These are phyloP conservation scores for Ceratobasidium theobromae DNA, from an alignment of 1,284 basidiomycete genomes.

Conservation along the genomic window DNA sequence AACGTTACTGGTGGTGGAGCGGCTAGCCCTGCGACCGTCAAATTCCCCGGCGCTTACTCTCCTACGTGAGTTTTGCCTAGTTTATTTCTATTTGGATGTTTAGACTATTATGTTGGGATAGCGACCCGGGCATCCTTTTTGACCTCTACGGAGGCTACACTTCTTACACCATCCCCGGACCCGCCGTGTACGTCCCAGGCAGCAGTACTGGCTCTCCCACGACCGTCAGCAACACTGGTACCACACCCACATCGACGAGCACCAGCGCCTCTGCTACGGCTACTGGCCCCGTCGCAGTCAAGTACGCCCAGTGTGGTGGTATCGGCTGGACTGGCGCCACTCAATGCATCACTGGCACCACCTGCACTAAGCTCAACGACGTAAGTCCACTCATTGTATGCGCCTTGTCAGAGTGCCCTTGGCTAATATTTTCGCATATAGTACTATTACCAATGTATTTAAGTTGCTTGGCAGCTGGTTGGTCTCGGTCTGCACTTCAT, in stretches of 20 bases:
- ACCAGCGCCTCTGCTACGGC: neutral
- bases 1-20: conserved; percentile 54
- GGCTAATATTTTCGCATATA: neutral
- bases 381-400: neutral
- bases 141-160: conserved; percentile 44
- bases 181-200: conserved; percentile 6
- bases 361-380: conserved; percentile 24
- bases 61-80: conserved; percentile 3
- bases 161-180: conserved; percentile 16
- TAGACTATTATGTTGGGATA: neutral
- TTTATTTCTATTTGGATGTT: neutral
- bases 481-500: neutral
- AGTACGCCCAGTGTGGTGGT: conserved; percentile 19
- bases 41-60: conserved; percentile 50
- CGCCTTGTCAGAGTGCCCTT: neutral
- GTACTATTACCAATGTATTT: neutral
- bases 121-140: conserved; percentile 19
- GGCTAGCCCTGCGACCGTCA: conserved; percentile 51
- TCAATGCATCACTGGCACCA: conserved; percentile 20
- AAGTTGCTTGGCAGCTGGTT: neutral
- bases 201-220: neutral
- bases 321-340: conserved; percentile 30
- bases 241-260: conserved; percentile 1
- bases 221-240: neutral
- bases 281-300: neutral